Evolutionary conservation across 192 early-diverging fungal genomes (phyloP).

Genomic region (Coemansia sp.): DNA sequence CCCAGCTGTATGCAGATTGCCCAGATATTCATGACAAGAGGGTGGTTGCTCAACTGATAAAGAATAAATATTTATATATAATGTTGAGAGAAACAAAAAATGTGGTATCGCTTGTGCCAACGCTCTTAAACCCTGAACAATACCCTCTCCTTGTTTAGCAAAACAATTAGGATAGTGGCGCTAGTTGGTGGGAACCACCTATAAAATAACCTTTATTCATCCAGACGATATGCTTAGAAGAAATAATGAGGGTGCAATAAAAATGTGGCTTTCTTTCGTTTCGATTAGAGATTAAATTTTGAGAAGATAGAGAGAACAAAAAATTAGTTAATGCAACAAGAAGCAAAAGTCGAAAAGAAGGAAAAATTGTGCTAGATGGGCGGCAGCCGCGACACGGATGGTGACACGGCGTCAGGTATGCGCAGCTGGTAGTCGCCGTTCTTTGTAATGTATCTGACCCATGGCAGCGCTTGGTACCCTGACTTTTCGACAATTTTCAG

Average conservation of each 20-base stretch:
- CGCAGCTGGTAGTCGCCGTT: slow-evolving; percentile 95
- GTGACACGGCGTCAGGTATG: slow-evolving; percentile 82
- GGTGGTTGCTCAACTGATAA: too few relatives aligned
- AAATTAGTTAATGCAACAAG: not conserved
- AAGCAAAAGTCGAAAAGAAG: not conserved
- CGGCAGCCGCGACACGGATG: slow-evolving; percentile 61
- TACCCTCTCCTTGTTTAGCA: not conserved
- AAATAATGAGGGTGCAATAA: too few relatives aligned
- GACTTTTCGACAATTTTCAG: slow-evolving; percentile 89
- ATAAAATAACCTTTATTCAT: not conserved
- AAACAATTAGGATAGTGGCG: not conserved
- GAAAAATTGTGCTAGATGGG: slow-evolving; percentile 57
- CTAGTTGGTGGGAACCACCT: not conserved
- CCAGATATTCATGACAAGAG: slow-evolving; percentile 8
- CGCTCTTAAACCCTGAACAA: not conserved
- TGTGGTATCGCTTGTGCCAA: not conserved
- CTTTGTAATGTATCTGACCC: slow-evolving; percentile 88
- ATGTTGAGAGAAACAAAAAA: not conserved
- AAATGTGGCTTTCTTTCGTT: too few relatives aligned
- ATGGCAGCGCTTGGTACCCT: slow-evolving; percentile 84
- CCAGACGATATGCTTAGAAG: too few relatives aligned
- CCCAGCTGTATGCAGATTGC: not conserved
- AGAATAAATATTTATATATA: not conserved
- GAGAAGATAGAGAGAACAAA: not conserved
- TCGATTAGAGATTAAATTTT: not conserved